Conservation (phyloP, 352 stramenopile species). For the Pythium vanterpoolii region DNA sequence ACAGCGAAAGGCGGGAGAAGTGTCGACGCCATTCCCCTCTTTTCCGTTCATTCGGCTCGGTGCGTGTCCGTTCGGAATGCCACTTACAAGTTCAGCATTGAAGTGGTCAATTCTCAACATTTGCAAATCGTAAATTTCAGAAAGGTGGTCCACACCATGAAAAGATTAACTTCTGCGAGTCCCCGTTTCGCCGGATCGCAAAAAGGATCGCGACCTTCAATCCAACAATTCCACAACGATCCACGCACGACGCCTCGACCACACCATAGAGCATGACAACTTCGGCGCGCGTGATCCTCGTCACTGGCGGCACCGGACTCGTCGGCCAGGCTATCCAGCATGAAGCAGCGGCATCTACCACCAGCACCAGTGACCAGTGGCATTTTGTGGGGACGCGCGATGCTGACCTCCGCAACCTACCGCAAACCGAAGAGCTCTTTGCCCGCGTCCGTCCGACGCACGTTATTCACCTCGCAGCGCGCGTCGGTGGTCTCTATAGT, state of each 20-base stretch:
- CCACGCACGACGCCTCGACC: neutral
- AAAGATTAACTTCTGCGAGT: slow-evolving; percentile 1
- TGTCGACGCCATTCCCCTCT: too few relatives aligned
- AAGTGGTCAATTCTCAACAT: neutral
- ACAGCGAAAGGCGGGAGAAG: too few relatives aligned
- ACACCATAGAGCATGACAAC: neutral
- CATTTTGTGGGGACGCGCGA: slow-evolving; percentile 94
- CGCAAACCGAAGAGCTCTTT: slow-evolving; percentile 91
- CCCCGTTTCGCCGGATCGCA: too few relatives aligned
- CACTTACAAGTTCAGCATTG: too few relatives aligned
- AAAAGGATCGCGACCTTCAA: neutral
- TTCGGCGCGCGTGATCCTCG: slow-evolving; percentile 70
- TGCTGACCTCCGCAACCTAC: slow-evolving; percentile 88
- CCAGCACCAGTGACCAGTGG: slow-evolving; percentile 50
- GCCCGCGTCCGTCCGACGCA: slow-evolving; percentile 92
- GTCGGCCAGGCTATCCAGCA: slow-evolving; percentile 84
- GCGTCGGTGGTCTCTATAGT: slow-evolving; percentile 87
- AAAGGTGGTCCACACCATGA: neutral
- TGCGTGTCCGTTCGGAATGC: too few relatives aligned
- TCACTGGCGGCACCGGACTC: slow-evolving; percentile 96
- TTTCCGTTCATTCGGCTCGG: too few relatives aligned
- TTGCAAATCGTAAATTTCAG: neutral
- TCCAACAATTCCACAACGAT: neutral
- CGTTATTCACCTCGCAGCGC: slow-evolving; percentile 97
- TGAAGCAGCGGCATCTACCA: slow-evolving; percentile 27